Evolutionary conservation across 129 eudicot genomes (phyloP).

Genomic region (Lactuca sativa): DNA sequence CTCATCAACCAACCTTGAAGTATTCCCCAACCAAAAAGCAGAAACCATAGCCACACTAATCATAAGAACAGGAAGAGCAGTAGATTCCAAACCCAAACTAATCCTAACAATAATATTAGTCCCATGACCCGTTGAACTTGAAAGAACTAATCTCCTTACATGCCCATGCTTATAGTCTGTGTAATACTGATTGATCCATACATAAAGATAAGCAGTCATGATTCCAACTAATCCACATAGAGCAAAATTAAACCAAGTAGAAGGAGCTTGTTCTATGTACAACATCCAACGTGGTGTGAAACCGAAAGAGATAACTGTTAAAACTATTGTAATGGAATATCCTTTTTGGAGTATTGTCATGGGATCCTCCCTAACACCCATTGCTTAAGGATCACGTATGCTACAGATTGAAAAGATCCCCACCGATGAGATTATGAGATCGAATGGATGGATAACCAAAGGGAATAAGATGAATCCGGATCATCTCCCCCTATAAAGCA

Average conservation of each 20-base stretch:
- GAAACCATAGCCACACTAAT: constrained; percentile 71
- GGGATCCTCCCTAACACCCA: constrained; percentile 74
- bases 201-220: constrained; percentile 82
- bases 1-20: constrained; percentile 90
- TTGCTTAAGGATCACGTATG: constrained; percentile 61
- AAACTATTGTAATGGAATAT: constrained; percentile 76
- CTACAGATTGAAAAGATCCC: constrained; percentile 88
- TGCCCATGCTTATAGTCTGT: constrained; percentile 97
- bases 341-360: constrained; percentile 94
- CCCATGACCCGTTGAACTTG: constrained; percentile 96
- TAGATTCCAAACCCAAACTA: constrained; percentile 91
- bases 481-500: neutral
- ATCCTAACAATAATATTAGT: constrained; percentile 93
- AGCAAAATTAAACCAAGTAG: constrained; percentile 91
- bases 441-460: constrained; percentile 93
- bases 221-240: constrained; percentile 96
- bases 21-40: constrained; percentile 93
- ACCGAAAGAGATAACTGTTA: constrained; percentile 87
- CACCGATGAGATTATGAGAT: constrained; percentile 82
- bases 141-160: constrained; percentile 76
- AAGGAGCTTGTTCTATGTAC: constrained; percentile 94
- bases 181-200: constrained; percentile 88
- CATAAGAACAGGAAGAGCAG: constrained; percentile 94
- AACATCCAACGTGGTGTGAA: constrained; percentile 96
- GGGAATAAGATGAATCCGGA: constrained; percentile 97